phyloP scores from a whole-genome alignment of 139 green algal genomes.

The Ettlia oleoabundans region DNA sequence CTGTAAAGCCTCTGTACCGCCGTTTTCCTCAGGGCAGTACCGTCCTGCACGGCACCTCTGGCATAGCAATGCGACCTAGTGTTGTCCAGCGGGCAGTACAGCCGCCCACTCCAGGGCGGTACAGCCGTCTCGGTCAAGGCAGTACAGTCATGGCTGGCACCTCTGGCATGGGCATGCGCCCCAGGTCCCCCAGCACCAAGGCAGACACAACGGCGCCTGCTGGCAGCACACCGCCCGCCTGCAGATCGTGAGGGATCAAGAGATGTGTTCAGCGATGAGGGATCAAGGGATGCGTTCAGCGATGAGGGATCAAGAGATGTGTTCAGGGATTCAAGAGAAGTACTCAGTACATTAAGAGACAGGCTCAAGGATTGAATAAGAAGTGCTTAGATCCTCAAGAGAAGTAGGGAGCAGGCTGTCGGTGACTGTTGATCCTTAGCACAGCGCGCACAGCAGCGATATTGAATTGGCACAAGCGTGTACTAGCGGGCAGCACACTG shows the following conservation, averaged over 20 bases:
- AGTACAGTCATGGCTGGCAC: neutral
- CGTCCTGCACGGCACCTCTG: too few species aligned
- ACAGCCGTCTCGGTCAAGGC: neutral
- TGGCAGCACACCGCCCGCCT: constrained; percentile 51
- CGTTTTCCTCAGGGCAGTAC: too few species aligned
- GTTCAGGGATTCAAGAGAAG: too few species aligned
- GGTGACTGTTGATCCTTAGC: neutral
- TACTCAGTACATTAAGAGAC: neutral
- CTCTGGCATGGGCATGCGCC: constrained; percentile 28
- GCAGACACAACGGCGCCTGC: constrained; percentile 72
- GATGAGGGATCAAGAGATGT: too few species aligned
- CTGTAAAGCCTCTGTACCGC: too few species aligned
- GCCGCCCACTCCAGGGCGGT: neutral
- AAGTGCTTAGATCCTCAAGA: too few species aligned
- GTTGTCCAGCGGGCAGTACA: neutral
- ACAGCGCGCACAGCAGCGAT: neutral
- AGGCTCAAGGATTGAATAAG: too few species aligned
- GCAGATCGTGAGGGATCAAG: too few species aligned
- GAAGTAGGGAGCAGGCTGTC: neutral
- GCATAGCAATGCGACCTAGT: neutral
- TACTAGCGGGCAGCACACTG: too few species aligned
- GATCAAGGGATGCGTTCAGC: too few species aligned
- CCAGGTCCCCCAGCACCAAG: constrained; percentile 73
- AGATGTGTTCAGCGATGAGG: too few species aligned
- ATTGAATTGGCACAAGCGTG: too few species aligned